These are phyloP conservation scores for Rhodotorula diobovata DNA, from an alignment of 768 basidiomycete genomes.

Conservation along the genomic window DNA sequence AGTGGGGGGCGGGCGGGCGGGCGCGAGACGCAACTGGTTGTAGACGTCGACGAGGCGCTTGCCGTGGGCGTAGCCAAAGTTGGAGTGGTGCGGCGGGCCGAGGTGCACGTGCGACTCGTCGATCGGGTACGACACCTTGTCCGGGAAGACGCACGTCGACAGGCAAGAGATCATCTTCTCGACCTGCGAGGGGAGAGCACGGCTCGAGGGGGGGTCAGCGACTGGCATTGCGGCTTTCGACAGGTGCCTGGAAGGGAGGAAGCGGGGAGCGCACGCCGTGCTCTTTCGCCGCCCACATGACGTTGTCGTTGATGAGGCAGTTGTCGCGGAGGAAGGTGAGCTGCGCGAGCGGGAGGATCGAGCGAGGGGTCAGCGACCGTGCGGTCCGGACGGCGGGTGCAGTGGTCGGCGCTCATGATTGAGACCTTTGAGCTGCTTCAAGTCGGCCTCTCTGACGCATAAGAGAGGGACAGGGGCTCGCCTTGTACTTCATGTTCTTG, in stretches of 20 bases:
- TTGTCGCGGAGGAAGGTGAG: slow-evolving; percentile 91
- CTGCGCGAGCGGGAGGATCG: slow-evolving; percentile 49
- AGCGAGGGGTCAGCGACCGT: background rate
- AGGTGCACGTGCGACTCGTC: slow-evolving; percentile 88
- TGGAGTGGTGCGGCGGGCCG: slow-evolving; percentile 86
- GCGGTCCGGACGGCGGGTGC: too few species aligned
- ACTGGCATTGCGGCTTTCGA: too few species aligned
- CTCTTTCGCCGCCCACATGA: slow-evolving; percentile 70
- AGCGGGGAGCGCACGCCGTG: slow-evolving; percentile 48
- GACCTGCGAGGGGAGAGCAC: slow-evolving; percentile 43
- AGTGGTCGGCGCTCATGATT: too few species aligned
- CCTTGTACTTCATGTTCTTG: slow-evolving; percentile 93
- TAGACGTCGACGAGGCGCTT: slow-evolving; percentile 93
- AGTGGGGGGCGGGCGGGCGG: background rate
- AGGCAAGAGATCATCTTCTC: slow-evolving; percentile 88
- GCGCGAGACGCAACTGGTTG: slow-evolving; percentile 89
- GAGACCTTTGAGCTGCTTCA: background rate
- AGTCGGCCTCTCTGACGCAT: too few species aligned
- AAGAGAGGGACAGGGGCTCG: slow-evolving; percentile 42
- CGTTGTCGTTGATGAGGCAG: slow-evolving; percentile 89
- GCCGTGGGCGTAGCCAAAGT: slow-evolving; percentile 94
- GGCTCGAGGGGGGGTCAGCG: background rate
- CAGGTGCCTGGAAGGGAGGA: too few species aligned
- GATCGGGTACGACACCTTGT: slow-evolving; percentile 87
- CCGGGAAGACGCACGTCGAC: slow-evolving; percentile 95